These are phyloP conservation scores for Pilatotrama ljubarskyi DNA, from an alignment of 768 basidiomycete species.

Conservation along the genomic window DNA sequence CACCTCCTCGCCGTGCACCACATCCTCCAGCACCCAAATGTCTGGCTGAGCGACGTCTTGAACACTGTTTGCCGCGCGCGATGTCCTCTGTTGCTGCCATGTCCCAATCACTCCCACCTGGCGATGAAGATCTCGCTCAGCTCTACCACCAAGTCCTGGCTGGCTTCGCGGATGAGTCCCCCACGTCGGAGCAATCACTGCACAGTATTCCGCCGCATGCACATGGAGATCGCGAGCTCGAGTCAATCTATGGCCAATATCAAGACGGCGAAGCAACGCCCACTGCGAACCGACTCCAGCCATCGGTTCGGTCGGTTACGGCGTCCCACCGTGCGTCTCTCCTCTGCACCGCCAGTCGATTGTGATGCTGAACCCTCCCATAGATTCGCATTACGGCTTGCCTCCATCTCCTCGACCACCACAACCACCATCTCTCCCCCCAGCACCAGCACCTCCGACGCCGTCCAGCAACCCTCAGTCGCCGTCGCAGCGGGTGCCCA, in stretches of 20 bases:
- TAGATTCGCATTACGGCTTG: slow-evolving; percentile 21
- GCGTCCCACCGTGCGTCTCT: slow-evolving; percentile 18
- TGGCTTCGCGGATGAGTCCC: slow-evolving; percentile 57
- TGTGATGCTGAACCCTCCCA: slow-evolving; percentile 11
- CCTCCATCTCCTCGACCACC: slow-evolving; percentile 26
- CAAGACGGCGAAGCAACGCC: slow-evolving; percentile 29
- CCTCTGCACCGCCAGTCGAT: slow-evolving; percentile 18
- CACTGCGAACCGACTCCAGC: slow-evolving; percentile 15
- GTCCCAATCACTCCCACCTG: slow-evolving; percentile 43
- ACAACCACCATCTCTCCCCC: slow-evolving; percentile 24
- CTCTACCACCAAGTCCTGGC: slow-evolving; percentile 78
- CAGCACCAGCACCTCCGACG: not conserved
- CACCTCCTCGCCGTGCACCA: not conserved
- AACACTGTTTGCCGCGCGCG: not conserved
- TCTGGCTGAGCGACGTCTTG: not conserved
- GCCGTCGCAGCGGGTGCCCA: slow-evolving; percentile 25
- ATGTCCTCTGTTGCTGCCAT: slow-evolving; percentile 41
- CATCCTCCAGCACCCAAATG: not conserved
- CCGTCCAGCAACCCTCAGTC: slow-evolving; percentile 21
- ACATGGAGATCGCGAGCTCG: slow-evolving; percentile 25
- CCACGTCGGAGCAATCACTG: slow-evolving; percentile 26
- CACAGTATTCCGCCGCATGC: slow-evolving; percentile 15
- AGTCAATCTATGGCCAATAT: slow-evolving; percentile 27
- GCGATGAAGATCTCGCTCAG: slow-evolving; percentile 70
- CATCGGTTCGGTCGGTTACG: slow-evolving; percentile 20